Conservation (phyloP, 331 rosid species). For the Saraca asoca region DNA sequence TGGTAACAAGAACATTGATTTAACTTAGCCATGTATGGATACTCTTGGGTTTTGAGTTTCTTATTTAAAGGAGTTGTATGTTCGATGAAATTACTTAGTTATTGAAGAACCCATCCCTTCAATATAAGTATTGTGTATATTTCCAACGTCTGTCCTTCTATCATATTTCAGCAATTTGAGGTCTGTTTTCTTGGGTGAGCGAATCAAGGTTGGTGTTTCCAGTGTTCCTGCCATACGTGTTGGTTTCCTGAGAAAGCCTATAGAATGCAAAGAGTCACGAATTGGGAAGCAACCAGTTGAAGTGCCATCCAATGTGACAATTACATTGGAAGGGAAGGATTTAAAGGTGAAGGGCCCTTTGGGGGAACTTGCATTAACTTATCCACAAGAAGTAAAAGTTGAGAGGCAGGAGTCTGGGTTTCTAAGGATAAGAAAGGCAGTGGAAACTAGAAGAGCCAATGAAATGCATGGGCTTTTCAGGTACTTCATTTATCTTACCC, state of each 20-base stretch:
- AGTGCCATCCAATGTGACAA: constrained; percentile 75
- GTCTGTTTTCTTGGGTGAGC: constrained; percentile 72
- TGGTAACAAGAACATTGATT: constrained; percentile 1
- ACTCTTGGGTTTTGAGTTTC: constrained; percentile 17
- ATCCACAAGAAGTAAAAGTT: constrained; percentile 81
- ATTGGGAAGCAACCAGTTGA: constrained; percentile 88
- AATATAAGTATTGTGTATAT: constrained; percentile 4
- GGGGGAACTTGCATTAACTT: constrained; percentile 78
- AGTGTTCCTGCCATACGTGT: constrained; percentile 45
- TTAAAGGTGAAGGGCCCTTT: constrained; percentile 86
- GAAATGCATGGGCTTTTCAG: constrained; percentile 99
- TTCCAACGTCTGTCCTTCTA: constrained; percentile 32
- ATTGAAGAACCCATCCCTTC: constrained; percentile 13
- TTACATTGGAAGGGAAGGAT: constrained; percentile 76
- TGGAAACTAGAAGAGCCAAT: constrained; percentile 87
- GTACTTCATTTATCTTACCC: constrained; percentile 49
- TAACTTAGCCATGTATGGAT: neutral
- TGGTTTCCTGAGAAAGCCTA: constrained; percentile 53
- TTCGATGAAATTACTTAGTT: constrained; percentile 10
- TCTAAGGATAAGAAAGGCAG: constrained; percentile 67
- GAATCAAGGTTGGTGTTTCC: constrained; percentile 47
- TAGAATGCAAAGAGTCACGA: constrained; percentile 90
- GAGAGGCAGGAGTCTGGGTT: constrained; percentile 68
- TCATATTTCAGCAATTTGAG: constrained; percentile 72
- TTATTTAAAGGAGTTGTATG: constrained; percentile 4